phyloP scores from a whole-genome alignment of 108 stramenopile genomes.

The Cyclotella baltica region DNA sequence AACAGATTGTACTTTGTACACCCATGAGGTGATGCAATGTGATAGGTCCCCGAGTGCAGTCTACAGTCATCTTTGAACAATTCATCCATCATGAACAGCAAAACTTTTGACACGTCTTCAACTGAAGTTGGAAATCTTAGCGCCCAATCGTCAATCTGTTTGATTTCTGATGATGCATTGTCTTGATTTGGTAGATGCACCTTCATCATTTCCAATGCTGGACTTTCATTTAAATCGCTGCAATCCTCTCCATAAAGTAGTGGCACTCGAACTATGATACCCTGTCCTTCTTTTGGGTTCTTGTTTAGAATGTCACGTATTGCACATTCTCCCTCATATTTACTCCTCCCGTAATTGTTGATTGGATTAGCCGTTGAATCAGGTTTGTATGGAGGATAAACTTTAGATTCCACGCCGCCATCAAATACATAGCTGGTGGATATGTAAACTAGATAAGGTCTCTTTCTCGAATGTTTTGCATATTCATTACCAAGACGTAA shows the following conservation, averaged over 20 bases:
- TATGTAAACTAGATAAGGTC: constrained; percentile 35
- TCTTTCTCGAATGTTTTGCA: not conserved
- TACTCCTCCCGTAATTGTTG: constrained; percentile 44
- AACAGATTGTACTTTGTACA: constrained; percentile 34
- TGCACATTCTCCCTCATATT: constrained; percentile 39
- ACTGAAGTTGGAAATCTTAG: constrained; percentile 38
- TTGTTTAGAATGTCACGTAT: constrained; percentile 39
- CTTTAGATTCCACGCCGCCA: constrained; percentile 24
- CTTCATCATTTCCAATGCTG: constrained; percentile 47
- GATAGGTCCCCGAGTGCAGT: constrained; percentile 28
- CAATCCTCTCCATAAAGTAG: constrained; percentile 51
- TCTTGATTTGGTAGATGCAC: constrained; percentile 19
- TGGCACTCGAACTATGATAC: constrained; percentile 40
- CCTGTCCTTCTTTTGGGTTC: constrained; percentile 9
- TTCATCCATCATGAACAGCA: constrained; percentile 37
- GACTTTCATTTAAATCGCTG: constrained; percentile 35
- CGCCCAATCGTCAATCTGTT: constrained; percentile 47
- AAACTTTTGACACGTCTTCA: constrained; percentile 35
- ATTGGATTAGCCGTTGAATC: constrained; percentile 26
- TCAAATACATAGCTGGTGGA: constrained; percentile 48
- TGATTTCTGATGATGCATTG: not conserved
- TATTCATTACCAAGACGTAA: constrained; percentile 13
- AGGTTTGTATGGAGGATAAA: constrained; percentile 38
- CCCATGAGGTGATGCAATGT: constrained; percentile 37
- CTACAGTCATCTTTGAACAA: not conserved